Evolutionary conservation across 345 rosid species (phyloP).

Genomic region (Eucalyptus cloeziana): DNA sequence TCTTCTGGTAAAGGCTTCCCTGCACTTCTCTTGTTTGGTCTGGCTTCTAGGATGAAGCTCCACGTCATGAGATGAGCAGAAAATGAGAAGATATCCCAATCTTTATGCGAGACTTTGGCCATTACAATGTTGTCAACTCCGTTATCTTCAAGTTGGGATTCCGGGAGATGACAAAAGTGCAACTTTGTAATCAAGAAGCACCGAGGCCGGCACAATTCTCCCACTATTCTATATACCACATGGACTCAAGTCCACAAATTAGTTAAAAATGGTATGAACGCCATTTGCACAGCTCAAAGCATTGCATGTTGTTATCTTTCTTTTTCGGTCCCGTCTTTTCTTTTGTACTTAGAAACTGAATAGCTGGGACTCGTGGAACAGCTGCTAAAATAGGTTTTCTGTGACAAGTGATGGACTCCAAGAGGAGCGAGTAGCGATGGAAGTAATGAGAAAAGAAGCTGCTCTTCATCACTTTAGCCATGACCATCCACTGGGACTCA

Average conservation of each 20-base stretch:
- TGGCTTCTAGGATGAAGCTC: background rate
- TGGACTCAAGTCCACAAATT: background rate
- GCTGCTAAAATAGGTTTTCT: background rate
- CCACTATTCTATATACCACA: background rate
- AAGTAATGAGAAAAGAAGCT: background rate
- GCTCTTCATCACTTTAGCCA: slow-evolving; percentile 30
- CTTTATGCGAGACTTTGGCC: background rate
- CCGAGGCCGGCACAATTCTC: slow-evolving; percentile 2
- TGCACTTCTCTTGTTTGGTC: background rate
- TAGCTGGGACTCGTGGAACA: background rate
- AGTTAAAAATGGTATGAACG: background rate
- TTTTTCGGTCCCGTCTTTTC: background rate
- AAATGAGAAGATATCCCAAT: background rate
- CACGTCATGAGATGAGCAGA: background rate
- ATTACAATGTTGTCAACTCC: background rate
- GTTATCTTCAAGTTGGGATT: background rate
- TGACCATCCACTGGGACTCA: slow-evolving; percentile 14
- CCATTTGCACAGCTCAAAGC: background rate
- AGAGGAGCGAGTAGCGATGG: background rate
- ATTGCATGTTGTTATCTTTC: background rate
- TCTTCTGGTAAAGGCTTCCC: background rate
- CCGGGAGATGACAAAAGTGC: background rate
- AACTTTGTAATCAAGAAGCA: background rate
- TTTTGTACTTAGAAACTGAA: background rate
- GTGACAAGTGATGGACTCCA: background rate